Base-by-base conservation (phyloP, 768 basidiomycete species). In the Epithele typhae region DNA sequence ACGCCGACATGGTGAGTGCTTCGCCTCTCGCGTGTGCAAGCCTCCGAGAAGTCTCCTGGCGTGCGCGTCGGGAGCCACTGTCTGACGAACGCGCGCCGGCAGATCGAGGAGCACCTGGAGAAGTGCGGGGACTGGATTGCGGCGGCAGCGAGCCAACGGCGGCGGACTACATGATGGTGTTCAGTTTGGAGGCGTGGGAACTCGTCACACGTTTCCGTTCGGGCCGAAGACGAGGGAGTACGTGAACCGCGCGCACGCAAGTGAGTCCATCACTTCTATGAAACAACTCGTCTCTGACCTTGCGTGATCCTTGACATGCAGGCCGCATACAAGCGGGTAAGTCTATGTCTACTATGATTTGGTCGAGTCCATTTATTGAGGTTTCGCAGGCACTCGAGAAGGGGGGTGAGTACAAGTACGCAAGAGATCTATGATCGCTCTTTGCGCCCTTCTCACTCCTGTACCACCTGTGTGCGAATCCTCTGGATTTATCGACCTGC, bases 101-200 rank as follows among this genome's bases (percentile, higher is more conserved):
- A 73, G 71, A 65, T 75, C 38, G 73, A 73, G 49, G 50, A 47
- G 2, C 68, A 68, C 45, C 62, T 74, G 15, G 53, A 49, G 23
- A 68, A 65, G 45, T 42, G 48, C 33, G 48, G 48, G 18, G 52
- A 50, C 14, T 66, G 61, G 59, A 58, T 63, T 25, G 70, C 72
- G 6, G 66, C 14, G 70, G 68, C 22, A 48, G 62, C 19, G 59
- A 67, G 22, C 68, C 69, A 15, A 73, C 74, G 21, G 46, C 66
- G 18, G 70, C 75, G 18, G 75, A 76, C 55, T 75, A 64, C 59
- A 65, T 68, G 64, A 71, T 74, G 70, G 53, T 61, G 24, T 75
- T 72, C 51, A 53, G 67, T 4, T 49, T 71, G 23, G 72, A 75
- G 22, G 45, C 52, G 2, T 48, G 61, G 42, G 48, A 21, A 12